Base-by-base conservation (phyloP, 1,284 basidiomycete genomes). In the Porogramme epimiltina region DNA sequence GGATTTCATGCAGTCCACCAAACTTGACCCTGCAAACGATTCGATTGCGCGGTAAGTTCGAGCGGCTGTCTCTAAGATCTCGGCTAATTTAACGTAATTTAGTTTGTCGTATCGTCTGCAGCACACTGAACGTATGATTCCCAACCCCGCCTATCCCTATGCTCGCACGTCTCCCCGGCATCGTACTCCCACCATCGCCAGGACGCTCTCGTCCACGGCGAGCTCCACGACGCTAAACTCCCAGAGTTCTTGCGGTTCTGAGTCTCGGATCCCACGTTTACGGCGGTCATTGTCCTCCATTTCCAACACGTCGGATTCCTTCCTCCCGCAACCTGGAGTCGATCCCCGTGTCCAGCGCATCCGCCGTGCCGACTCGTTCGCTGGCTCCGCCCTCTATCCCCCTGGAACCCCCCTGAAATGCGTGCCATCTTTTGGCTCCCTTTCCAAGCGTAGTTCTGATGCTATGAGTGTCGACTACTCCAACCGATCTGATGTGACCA, bases 41-140 rank as follows among this genome's bases (percentile, higher is more conserved):
- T 75, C 74, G 50, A 83, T 89, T 65, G 75, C 77, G 58, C 78
- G 82, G 88, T 89, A 70, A 46, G 80, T 72, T 51, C 54, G 47
- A 28, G 55, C 51, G 45, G 43, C 16, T 48, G 54, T 54, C 34
- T 51, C 38, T 45, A 45, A 26, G 34, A 54, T 37, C 56, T 58
- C 52, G 52, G 48, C 50, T 51, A 48, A 56, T 37, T 54, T 47
- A 24, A 38, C 43, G 26, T 36, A 54, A 45, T 41, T 38, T 51
- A 89, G 87, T 46, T 76, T 89, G 58, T 85, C 87, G 34, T 78
- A 74, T 59, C 85, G 85, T 58, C 77, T 90, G 45, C 85, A 89
- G 68, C 79, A 78, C 52, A 74, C 81, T 43, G 86, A 89, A 57
- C 79, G 79, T 55, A 67, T 76, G 44, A 73, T 81, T 52, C 64